Evolutionary conservation across 2,329 filamentous ascomycete species (phyloP), one percentile per base, ranked within the genome.

Genomic region (Ophiostoma triangulosporum): DNA sequence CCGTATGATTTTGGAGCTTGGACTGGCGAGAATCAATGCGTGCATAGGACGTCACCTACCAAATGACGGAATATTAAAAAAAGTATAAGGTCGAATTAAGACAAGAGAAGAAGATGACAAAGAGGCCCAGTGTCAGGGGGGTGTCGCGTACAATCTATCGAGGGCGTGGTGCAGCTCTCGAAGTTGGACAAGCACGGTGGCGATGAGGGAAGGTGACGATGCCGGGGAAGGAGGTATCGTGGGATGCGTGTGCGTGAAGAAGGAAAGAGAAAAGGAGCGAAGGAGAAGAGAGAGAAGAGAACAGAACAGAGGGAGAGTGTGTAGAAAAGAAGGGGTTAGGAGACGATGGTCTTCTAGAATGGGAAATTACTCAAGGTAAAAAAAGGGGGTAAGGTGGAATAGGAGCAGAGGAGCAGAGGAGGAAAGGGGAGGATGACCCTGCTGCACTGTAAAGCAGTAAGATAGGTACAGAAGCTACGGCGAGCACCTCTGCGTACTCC

Each of bases 351-450:
- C 48, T 54, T 57, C 55, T 58, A 52, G 48, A 56, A 60, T 33
- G 57, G 58, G 58, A 60, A 60, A 60, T 60, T 60, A 55, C 57
- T 55, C 53, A 55, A 40, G 48, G 38, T 15, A 46, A 51, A 57
- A 56, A 60, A 58, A 57, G 43, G 57, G 57, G 57, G 55, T 45
- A 53, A 24, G 35, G 56, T 55, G 57, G 51, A 50, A 52, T 33
- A 38, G 48, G 40, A 50, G 51, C 22, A 50, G 51, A 38, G 33
- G 29, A 45, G 48, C 38, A 52, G 50, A 33, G 51, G 40, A 49
- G 31, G 14, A 48, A 29, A 29, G 43, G 43, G 24, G 49, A 38
- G 32, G 35, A 12, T 2, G 7, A 35, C 14, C 4, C 32, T 15
- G 14, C 32, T 35, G n/a, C 32, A 35, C 14, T 20, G 35, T 20